Percentiles rank a stretch among this genome's conserved stretches.
phyloP scores from a whole-genome alignment of 345 rosid genomes.

The Euphorbia lathyris region DNA sequence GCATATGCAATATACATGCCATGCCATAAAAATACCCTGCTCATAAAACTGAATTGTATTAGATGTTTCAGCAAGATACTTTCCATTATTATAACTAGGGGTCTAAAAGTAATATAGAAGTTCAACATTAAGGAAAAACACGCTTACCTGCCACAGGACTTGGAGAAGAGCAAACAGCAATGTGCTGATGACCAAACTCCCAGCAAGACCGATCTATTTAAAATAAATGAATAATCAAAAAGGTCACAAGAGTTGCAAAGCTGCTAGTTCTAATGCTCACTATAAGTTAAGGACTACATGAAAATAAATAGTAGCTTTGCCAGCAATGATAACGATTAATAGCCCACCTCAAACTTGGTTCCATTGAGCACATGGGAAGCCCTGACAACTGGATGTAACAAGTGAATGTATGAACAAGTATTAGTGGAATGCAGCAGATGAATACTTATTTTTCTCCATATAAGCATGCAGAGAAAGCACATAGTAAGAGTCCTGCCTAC shows the following conservation, averaged over 20 bases:
- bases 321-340: neutral
- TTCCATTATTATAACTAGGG: neutral
- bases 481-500: constrained; percentile 9
- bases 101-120: neutral
- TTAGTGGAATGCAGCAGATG: neutral
- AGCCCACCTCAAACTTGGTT: constrained; percentile 32
- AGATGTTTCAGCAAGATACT: neutral
- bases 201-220: constrained; percentile 28
- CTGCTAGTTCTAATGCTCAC: neutral
- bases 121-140: neutral
- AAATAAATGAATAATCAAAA: neutral
- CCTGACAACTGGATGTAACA: constrained; percentile 29
- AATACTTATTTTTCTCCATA: neutral
- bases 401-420: neutral
- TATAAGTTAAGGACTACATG: neutral
- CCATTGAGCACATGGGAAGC: constrained; percentile 12
- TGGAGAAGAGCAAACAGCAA: constrained; percentile 50
- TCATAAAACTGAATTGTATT: constrained; percentile 3
- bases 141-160: constrained; percentile 59
- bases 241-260: neutral
- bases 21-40: constrained; percentile 45
- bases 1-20: constrained; percentile 64
- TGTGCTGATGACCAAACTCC: constrained; percentile 40
- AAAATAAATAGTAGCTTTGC: neutral
- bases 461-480: neutral